phyloP scores from a whole-genome alignment of 2,329 filamentous ascomycete species.

The Aphanoascus verrucosus region DNA sequence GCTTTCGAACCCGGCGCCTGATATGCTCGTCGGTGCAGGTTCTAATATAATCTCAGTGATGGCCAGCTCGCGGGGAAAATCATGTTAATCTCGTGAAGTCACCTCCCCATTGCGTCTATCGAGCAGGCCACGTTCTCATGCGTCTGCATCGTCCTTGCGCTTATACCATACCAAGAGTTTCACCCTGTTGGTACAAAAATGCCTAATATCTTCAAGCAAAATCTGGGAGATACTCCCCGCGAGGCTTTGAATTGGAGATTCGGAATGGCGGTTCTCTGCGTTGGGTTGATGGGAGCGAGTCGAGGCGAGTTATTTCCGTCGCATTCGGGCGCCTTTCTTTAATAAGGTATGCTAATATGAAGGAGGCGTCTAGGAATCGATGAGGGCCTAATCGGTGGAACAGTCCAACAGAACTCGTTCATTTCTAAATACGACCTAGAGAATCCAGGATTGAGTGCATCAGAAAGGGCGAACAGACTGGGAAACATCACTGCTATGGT shows the following conservation, averaged over 20 bases:
- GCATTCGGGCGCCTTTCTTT: background rate
- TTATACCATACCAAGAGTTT: no score
- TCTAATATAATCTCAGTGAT: no score
- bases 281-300: slow-evolving; percentile 65
- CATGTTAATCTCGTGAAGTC: no score
- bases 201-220: slow-evolving; percentile 52
- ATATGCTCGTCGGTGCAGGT: no score
- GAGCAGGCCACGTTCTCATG: no score
- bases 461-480: slow-evolving; percentile 56
- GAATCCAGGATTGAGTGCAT: slow-evolving; percentile 36
- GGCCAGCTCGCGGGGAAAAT: no score
- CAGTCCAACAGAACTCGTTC: slow-evolving; percentile 57
- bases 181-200: slow-evolving; percentile 60
- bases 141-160: no score
- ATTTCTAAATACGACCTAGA: slow-evolving; percentile 48
- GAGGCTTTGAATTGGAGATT: slow-evolving; percentile 67
- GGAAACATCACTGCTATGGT: slow-evolving; percentile 74
- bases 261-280: slow-evolving; percentile 65
- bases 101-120: no score
- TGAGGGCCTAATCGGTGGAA: slow-evolving; percentile 65
- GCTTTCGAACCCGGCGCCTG: no score
- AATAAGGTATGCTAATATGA: background rate
- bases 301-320: slow-evolving; percentile 43
- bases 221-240: slow-evolving; percentile 54
- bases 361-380: slow-evolving; percentile 41